These are phyloP conservation scores for Pythium aquatile DNA, from an alignment of 352 stramenopile genomes.

Conservation along the genomic window DNA sequence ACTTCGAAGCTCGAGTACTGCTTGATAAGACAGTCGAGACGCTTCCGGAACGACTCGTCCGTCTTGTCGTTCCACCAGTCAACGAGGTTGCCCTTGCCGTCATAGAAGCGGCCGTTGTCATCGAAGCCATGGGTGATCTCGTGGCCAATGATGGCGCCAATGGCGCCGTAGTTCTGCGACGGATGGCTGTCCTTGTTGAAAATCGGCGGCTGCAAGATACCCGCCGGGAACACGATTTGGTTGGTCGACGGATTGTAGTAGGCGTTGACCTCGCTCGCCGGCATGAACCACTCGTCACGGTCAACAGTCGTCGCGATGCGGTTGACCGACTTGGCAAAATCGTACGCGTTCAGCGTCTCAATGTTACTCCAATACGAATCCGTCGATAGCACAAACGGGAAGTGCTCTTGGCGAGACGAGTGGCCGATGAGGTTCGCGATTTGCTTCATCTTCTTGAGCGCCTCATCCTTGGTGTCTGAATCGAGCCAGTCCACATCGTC, in stretches of 20 bases:
- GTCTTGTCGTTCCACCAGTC: conserved; percentile 93
- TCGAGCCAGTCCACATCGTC: conserved; percentile 89
- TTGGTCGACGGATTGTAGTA: conserved; percentile 74
- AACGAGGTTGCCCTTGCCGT: conserved; percentile 86
- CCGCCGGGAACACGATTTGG: conserved; percentile 96
- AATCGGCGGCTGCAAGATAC: conserved; percentile 94
- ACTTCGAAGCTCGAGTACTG: conserved; percentile 60
- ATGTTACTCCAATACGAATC: conserved; percentile 49
- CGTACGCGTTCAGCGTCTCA: conserved; percentile 38
- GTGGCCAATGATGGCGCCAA: conserved; percentile 93
- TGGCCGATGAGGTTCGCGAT: conserved; percentile 76
- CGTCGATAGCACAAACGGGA: conserved; percentile 49
- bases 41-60: conserved; percentile 59
- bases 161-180: conserved; percentile 92
- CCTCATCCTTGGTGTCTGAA: conserved; percentile 66
- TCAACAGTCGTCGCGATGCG: conserved; percentile 49
- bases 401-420: conserved; percentile 40
- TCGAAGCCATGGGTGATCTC: conserved; percentile 97
- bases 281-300: conserved; percentile 88
- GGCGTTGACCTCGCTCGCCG: conserved; percentile 91
- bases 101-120: conserved; percentile 88
- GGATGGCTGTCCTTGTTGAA: conserved; percentile 83
- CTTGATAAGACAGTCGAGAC: conserved; percentile 59
- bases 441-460: conserved; percentile 87
- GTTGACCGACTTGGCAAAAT: conserved; percentile 43